Evolutionary conservation across 2,329 filamentous ascomycete species (phyloP).

Genomic region (Fusarium sp.): DNA sequence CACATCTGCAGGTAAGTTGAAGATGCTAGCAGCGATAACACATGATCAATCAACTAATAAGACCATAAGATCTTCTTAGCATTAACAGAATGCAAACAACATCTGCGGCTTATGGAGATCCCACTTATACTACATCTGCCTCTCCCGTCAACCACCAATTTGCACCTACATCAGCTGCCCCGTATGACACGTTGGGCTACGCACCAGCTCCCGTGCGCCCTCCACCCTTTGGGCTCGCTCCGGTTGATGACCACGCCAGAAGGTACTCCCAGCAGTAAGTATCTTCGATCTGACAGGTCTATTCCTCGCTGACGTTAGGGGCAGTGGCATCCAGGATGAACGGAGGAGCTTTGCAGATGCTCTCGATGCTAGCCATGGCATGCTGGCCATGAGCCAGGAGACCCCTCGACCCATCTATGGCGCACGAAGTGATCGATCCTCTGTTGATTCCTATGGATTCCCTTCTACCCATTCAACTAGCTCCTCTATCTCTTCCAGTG

Average conservation of each 20-base stretch:
- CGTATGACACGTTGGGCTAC: constrained; percentile 82
- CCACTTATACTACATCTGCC: constrained; percentile 72
- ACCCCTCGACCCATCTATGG: constrained; percentile 92
- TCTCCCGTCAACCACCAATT: constrained; percentile 74
- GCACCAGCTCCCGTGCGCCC: constrained; percentile 70
- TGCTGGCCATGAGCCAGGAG: constrained; percentile 96
- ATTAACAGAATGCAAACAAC: constrained; percentile 71
- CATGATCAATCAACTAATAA: constrained; percentile 62
- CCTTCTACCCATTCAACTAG: constrained; percentile 84
- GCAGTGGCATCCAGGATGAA: constrained; percentile 52
- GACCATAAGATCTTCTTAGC: constrained; percentile 75
- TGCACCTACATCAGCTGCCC: constrained; percentile 68
- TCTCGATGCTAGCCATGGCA: constrained; percentile 90
- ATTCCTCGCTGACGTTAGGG: constrained; percentile 23
- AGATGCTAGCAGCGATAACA: background rate
- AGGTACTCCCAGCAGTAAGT: constrained; percentile 89
- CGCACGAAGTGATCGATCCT: constrained; percentile 71
- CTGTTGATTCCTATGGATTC: constrained; percentile 90
- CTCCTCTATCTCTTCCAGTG: constrained; percentile 88
- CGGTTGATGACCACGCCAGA: constrained; percentile 65
- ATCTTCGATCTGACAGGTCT: constrained; percentile 11
- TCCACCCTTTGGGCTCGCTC: constrained; percentile 62
- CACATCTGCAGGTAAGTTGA: constrained; percentile 71
- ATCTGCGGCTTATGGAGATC: constrained; percentile 75
- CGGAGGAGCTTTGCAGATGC: constrained; percentile 84